Evolutionary conservation across 768 basidiomycete genomes (phyloP).

Genomic region (Hebeloma cylindrosporum): DNA sequence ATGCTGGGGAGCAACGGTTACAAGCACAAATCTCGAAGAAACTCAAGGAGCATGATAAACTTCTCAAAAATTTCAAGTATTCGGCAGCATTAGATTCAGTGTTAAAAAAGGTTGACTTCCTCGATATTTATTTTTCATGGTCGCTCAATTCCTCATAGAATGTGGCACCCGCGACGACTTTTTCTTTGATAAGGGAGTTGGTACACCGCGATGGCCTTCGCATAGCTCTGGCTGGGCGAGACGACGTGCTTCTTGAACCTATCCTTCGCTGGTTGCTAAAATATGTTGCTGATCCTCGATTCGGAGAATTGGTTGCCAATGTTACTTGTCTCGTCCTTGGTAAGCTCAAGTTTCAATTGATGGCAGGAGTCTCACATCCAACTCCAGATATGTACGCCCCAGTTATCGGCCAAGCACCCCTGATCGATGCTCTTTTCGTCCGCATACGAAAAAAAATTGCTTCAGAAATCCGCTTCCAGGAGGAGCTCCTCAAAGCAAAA

Average conservation of each 20-base stretch:
- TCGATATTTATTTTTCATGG: slow-evolving; percentile 12
- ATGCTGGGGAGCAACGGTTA: slow-evolving; percentile 75
- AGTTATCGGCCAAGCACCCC: slow-evolving; percentile 90
- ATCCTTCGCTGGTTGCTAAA: slow-evolving; percentile 84
- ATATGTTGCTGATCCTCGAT: slow-evolving; percentile 86
- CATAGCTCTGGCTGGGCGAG: slow-evolving; percentile 84
- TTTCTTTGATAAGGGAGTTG: slow-evolving; percentile 90
- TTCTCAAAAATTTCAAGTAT: slow-evolving; percentile 92
- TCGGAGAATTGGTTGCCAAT: slow-evolving; percentile 86
- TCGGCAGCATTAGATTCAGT: slow-evolving; percentile 93
- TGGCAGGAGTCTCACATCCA: slow-evolving; percentile 9
- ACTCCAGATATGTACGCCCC: slow-evolving; percentile 84
- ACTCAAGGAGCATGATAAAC: slow-evolving; percentile 85
- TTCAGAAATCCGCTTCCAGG: slow-evolving; percentile 85
- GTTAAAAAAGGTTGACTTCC: slow-evolving; percentile 77
- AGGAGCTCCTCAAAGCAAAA: slow-evolving; percentile 75
- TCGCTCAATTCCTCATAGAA: slow-evolving; percentile 46
- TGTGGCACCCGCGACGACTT: slow-evolving; percentile 80
- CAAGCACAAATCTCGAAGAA: slow-evolving; percentile 66
- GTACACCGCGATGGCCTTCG: slow-evolving; percentile 88
- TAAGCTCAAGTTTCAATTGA: slow-evolving; percentile 38
- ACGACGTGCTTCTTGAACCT: slow-evolving; percentile 92
- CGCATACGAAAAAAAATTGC: slow-evolving; percentile 82
- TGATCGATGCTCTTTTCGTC: slow-evolving; percentile 84
- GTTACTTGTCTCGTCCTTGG: slow-evolving; percentile 81